Base-by-base conservation (phyloP, 2,329 filamentous ascomycete species). In the Scedosporium minutisporum region DNA sequence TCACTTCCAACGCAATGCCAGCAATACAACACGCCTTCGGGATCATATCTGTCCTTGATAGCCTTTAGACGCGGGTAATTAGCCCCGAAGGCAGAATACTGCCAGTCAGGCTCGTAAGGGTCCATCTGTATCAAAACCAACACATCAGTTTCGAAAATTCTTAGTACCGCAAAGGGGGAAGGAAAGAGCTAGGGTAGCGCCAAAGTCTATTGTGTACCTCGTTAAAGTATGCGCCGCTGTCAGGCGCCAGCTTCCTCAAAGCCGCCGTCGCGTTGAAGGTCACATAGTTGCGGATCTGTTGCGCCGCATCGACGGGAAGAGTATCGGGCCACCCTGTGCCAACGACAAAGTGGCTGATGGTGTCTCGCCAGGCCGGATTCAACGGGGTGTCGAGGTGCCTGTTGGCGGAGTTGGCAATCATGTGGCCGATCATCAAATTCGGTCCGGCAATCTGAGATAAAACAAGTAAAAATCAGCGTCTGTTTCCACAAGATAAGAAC, bases 221-320 rank as follows among this genome's bases (percentile, higher is more conserved):
- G 61, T 78, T 78, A 67, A 77, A 71, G 65, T 79, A 78, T 2
- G 70, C 70, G 2, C 76, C 78, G 6, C 72, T 75, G 46, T 72
- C 65, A 0, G 76, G 76, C 1, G 75, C 73, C 16, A 78, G 65
- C 4, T 66, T 68, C 63, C 73, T 72, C 4, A 73, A 65, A 5
- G 71, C 71, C 9, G 63, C 69, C 23, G 67, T 70, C 61, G 70
- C 71, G 51, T 69, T 65, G 41, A 64, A 68, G 1, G 70, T 73
- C 14, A 71, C 57, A 58, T 72, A 67, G 61, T 73, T 64, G 25
- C 65, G 63, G 18, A 69, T 65, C 3, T 59, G 62, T 57, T 65
- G 48, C 18, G 67, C 66, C 21, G 64, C 51, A 4, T 65, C 69
- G 10, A 42, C 18, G 23, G 66, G 65, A 3, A 65, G 64, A 3